Conservation (phyloP, 495 filamentous ascomycete species). For the Sordaria brevicollis region DNA sequence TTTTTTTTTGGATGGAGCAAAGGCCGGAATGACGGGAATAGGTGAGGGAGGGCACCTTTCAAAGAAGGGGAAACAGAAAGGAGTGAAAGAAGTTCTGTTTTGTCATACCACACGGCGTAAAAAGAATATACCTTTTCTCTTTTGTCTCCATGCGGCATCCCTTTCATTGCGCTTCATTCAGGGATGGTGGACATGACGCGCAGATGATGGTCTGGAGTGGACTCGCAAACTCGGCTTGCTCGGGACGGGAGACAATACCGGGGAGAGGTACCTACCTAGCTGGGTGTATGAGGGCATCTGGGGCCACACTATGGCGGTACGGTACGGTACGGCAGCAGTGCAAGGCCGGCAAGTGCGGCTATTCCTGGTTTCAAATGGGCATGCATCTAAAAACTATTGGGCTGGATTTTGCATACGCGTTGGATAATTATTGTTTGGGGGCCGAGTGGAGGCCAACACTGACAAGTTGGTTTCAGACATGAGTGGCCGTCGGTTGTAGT, state of each 20-base stretch:
- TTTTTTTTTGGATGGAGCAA: background rate
- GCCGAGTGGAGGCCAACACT: background rate
- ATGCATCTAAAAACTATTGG: background rate
- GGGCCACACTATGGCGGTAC: background rate
- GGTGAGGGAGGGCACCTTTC: background rate
- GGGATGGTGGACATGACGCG: background rate
- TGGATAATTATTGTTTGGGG: background rate
- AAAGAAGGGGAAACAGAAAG: background rate
- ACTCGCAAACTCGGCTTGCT: background rate
- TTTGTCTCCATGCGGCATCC: background rate
- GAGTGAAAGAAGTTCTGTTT: background rate
- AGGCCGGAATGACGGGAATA: background rate
- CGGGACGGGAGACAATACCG: background rate
- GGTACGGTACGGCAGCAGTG: background rate
- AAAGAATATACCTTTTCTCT: background rate
- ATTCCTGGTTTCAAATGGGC: background rate
- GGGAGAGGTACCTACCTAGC: background rate
- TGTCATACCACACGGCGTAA: background rate
- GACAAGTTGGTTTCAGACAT: background rate
- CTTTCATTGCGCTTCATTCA: background rate
- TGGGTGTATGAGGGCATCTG: no score
- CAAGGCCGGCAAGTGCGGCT: background rate
- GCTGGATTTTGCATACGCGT: background rate
- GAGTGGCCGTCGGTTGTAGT: background rate
- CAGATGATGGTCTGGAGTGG: background rate